A percentile compares a stretch with the other conserved stretches of the same genome.
These are phyloP conservation scores for Agrocybe praecox DNA, from an alignment of 768 basidiomycete genomes.

Conservation along the genomic window DNA sequence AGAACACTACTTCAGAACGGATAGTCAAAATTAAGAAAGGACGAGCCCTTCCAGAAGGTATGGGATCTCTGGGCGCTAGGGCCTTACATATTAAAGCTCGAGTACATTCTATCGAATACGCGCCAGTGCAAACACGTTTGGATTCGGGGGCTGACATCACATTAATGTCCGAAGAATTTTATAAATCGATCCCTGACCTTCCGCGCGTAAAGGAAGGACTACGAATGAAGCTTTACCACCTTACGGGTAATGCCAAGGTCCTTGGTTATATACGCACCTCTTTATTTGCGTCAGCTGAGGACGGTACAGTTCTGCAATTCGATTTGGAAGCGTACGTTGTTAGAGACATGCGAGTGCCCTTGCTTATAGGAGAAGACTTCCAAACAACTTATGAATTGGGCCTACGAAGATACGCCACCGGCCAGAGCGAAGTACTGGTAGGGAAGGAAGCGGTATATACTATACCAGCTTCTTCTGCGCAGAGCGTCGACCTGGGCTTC, in stretches of 20 bases:
- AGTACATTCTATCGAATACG: too few species aligned
- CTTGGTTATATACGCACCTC: constrained; percentile 10
- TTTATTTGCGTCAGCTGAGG: constrained; percentile 3
- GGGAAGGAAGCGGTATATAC: background rate
- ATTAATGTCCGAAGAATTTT: constrained; percentile 14
- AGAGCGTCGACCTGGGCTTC: constrained; percentile 22
- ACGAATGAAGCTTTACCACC: too few species aligned
- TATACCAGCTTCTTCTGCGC: too few species aligned
- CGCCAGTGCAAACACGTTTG: background rate
- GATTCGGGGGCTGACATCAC: too few species aligned
- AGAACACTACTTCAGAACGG: too few species aligned
- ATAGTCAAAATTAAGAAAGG: too few species aligned
- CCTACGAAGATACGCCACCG: background rate
- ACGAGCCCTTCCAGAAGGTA: background rate
- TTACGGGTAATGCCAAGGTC: too few species aligned
- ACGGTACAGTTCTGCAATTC: constrained; percentile 9
- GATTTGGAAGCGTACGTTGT: constrained; percentile 27
- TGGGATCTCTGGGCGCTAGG: too few species aligned
- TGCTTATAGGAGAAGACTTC: constrained; percentile 15
- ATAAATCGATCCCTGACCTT: constrained; percentile 1
- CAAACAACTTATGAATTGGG: constrained; percentile 12
- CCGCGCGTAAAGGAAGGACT: constrained; percentile 16
- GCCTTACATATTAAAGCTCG: too few species aligned
- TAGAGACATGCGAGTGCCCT: constrained; percentile 19
- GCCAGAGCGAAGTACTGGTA: constrained; percentile 9